Evolutionary conservation across 768 basidiomycete species (phyloP).

Genomic region (Hericium erinaceus): DNA sequence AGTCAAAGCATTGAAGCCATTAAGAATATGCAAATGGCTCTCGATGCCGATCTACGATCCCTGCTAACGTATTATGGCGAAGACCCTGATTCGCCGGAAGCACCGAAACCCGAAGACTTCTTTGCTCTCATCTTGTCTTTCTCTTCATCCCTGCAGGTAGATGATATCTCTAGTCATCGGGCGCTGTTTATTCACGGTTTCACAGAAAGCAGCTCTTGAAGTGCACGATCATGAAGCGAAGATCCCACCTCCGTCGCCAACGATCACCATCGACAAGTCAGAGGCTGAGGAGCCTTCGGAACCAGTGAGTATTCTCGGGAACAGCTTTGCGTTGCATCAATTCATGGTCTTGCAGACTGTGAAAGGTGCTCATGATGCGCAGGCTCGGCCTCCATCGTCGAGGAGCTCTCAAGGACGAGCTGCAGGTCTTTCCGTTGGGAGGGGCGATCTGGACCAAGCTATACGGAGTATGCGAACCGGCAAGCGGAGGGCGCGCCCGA

Average conservation of each 20-base stretch:
- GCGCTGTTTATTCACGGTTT: background rate
- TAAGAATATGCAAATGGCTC: conserved; percentile 42
- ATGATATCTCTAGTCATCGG: conserved; percentile 6
- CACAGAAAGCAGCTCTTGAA: conserved; percentile 64
- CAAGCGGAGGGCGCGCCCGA: conserved; percentile 39
- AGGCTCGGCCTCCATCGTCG: conserved; percentile 23
- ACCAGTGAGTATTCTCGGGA: conserved; percentile 3
- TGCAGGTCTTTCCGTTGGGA: conserved; percentile 47
- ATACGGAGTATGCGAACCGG: conserved; percentile 74
- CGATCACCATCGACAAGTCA: conserved; percentile 7
- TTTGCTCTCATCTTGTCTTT: conserved; percentile 71
- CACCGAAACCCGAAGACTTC: conserved; percentile 73
- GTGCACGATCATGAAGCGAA: conserved; percentile 40
- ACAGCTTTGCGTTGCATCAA: background rate
- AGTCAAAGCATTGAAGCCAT: conserved; percentile 53
- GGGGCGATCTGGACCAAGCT: conserved; percentile 77
- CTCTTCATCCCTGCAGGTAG: conserved; percentile 61
- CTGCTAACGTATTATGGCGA: conserved; percentile 75
- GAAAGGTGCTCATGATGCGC: conserved; percentile 24
- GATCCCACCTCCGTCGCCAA: background rate
- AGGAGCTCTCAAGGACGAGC: conserved; percentile 33
- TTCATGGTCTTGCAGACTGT: conserved; percentile 27
- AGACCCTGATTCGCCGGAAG: conserved; percentile 48
- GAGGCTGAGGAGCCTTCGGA: conserved; percentile 5
- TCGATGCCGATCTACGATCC: conserved; percentile 53